phyloP scores from a whole-genome alignment of 1,284 basidiomycete species.

The Xanthoconium separans region DNA sequence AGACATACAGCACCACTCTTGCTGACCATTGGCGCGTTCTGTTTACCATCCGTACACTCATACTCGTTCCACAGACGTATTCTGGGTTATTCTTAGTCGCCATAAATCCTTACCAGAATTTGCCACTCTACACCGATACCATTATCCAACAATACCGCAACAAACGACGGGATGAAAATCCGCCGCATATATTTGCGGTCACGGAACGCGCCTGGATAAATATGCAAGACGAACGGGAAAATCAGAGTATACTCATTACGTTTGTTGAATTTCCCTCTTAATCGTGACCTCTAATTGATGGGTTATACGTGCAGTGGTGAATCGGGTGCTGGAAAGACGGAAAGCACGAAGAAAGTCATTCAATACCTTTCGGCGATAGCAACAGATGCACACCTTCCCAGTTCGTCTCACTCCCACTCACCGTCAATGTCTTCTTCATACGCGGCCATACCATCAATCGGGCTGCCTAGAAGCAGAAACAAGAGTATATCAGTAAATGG shows the following conservation, averaged over 20 bases:
- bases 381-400: conserved; percentile 68
- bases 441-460: conserved; percentile 53
- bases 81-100: conserved; percentile 97
- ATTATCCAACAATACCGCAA: conserved; percentile 93
- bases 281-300: background rate
- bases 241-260: conserved; percentile 98
- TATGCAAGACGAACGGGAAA: conserved; percentile 97
- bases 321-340: conserved; percentile 99
- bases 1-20: background rate
- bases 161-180: conserved; percentile 90
- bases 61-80: conserved; percentile 67
- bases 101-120: conserved; percentile 93
- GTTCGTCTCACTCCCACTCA: conserved; percentile 60
- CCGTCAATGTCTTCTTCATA: conserved; percentile 47
- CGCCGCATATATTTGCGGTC: conserved; percentile 97
- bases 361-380: conserved; percentile 99
- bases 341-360: conserved; percentile 99
- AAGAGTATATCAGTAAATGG: conserved; percentile 47
- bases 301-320: conserved; percentile 67
- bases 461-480: conserved; percentile 55
- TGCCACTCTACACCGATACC: conserved; percentile 93
- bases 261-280: conserved; percentile 41
- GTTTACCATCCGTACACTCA: conserved; percentile 13
- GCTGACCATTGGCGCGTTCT: background rate
- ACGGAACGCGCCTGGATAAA: conserved; percentile 98